A percentile compares a stretch with the other conserved stretches of the same genome.
phyloP scores from a whole-genome alignment of 2,329 filamentous ascomycete genomes.

The Coniochaeta sp. region DNA sequence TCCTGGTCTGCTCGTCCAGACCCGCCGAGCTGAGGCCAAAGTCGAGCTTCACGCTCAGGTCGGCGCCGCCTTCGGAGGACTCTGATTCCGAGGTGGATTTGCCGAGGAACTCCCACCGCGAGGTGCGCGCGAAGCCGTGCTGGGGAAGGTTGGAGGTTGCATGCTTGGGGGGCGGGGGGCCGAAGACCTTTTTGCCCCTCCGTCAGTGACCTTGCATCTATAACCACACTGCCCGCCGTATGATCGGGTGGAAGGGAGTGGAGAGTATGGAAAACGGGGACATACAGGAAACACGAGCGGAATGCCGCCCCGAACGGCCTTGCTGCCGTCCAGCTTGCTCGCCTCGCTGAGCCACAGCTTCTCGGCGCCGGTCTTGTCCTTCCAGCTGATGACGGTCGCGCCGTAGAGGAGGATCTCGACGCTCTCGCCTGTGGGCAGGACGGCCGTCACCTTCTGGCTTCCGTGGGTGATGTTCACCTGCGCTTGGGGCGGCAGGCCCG shows the following conservation, averaged over 20 bases:
- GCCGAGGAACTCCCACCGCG: slow-evolving; percentile 88
- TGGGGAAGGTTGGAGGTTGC: slow-evolving; percentile 75
- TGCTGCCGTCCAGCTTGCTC: slow-evolving; percentile 76
- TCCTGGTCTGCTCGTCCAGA: slow-evolving; percentile 59
- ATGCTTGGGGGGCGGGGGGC: slow-evolving; percentile 63
- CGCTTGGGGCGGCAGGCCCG: slow-evolving; percentile 65
- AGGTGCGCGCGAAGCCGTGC: slow-evolving; percentile 89
- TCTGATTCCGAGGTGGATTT: slow-evolving; percentile 66
- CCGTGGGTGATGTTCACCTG: slow-evolving; percentile 68
- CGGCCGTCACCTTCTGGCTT: slow-evolving; percentile 67
- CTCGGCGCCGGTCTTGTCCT: slow-evolving; percentile 69
- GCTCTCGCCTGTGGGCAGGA: slow-evolving; percentile 77
- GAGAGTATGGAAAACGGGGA: slow-evolving; percentile 9
- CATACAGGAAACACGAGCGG: slow-evolving; percentile 87
- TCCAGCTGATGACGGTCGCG: slow-evolving; percentile 91
- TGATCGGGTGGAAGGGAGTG: slow-evolving; percentile 16
- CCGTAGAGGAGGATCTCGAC: slow-evolving; percentile 84
- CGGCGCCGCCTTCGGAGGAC: slow-evolving; percentile 16
- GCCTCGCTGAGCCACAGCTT: slow-evolving; percentile 80
- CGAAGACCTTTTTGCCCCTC: slow-evolving; percentile 61
- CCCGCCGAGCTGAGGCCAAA: slow-evolving; percentile 78
- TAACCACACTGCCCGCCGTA: background rate
- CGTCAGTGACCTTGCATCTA: background rate
- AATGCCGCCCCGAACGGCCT: slow-evolving; percentile 85
- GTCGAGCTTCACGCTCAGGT: slow-evolving; percentile 82